Percentiles rank a stretch among this genome's conserved stretches.
Evolutionary conservation across 768 basidiomycete genomes (phyloP).

Genomic region (Podaxis sp.): DNA sequence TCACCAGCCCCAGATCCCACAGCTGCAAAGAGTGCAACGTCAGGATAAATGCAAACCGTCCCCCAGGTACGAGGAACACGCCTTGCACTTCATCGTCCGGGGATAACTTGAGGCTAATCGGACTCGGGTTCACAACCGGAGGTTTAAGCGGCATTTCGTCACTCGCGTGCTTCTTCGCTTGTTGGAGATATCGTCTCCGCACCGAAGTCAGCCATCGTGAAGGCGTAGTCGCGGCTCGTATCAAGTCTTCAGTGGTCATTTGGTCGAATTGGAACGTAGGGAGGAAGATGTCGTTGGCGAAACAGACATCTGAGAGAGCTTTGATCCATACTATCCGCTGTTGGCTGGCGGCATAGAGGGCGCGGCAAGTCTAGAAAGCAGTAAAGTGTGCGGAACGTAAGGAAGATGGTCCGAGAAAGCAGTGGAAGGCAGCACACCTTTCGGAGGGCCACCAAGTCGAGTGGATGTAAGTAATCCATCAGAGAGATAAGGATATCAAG

Average conservation of each 20-base stretch:
- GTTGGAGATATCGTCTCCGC: background rate
- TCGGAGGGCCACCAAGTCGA: slow-evolving; percentile 10
- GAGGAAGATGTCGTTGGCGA: slow-evolving; percentile 17
- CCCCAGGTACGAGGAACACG: slow-evolving; percentile 18
- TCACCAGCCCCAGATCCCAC: slow-evolving; percentile 9
- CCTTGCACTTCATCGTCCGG: background rate
- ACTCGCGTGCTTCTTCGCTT: background rate
- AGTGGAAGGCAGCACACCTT: background rate
- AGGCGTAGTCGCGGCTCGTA: slow-evolving; percentile 18
- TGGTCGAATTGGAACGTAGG: slow-evolving; percentile 21
- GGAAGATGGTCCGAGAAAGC: background rate
- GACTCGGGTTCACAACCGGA: background rate
- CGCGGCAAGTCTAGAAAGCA: slow-evolving; percentile 17
- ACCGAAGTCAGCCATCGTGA: slow-evolving; percentile 14
- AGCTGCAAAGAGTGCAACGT: background rate
- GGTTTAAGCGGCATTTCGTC: background rate
- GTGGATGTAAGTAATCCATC: slow-evolving; percentile 6
- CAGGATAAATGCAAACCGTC: slow-evolving; percentile 16
- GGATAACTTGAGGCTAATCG: background rate
- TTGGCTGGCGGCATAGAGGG: slow-evolving; percentile 11
- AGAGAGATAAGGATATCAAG: slow-evolving; percentile 7
- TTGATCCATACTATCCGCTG: slow-evolving; percentile 23
- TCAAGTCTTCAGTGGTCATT: slow-evolving; percentile 19
- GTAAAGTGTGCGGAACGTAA: background rate
- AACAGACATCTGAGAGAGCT: slow-evolving; percentile 19